A percentile compares a stretch with the other conserved stretches of the same genome.
These are phyloP conservation scores for Prosopis cineraria DNA, from an alignment of 306 rosid genomes.

Conservation along the genomic window DNA sequence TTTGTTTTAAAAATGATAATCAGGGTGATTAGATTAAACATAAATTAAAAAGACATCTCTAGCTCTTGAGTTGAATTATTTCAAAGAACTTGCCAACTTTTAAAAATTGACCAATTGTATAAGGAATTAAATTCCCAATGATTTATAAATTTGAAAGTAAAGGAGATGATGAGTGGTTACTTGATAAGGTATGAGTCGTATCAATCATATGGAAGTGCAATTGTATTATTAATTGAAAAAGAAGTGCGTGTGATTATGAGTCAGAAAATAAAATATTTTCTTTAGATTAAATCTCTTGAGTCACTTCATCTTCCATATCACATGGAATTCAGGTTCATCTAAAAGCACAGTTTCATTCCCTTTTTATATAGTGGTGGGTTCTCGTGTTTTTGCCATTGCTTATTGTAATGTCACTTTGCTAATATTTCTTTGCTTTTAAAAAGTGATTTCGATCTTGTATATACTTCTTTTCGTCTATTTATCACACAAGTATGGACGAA, in stretches of 20 bases:
- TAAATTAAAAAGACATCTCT: no score
- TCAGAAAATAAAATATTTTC: neutral
- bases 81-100: neutral
- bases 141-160: neutral
- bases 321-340: neutral
- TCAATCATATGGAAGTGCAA: neutral
- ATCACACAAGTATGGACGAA: neutral
- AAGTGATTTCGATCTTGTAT: neutral
- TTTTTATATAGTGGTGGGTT: neutral
- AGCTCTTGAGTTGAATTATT: no score
- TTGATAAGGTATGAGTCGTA: neutral
- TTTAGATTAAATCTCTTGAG: neutral
- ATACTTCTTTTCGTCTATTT: no score
- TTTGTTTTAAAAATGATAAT: no score
- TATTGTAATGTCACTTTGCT: neutral
- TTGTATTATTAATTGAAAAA: neutral
- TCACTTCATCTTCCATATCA: neutral
- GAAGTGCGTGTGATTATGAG: slow-evolving; percentile 5
- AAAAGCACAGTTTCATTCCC: neutral
- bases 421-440: neutral
- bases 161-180: no score
- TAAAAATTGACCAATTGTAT: neutral
- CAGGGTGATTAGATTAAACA: no score
- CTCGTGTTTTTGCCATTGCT: neutral
- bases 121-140: neutral